Conservation (phyloP, 176 grass and related monocot genomes). For the Poa annua region DNA sequence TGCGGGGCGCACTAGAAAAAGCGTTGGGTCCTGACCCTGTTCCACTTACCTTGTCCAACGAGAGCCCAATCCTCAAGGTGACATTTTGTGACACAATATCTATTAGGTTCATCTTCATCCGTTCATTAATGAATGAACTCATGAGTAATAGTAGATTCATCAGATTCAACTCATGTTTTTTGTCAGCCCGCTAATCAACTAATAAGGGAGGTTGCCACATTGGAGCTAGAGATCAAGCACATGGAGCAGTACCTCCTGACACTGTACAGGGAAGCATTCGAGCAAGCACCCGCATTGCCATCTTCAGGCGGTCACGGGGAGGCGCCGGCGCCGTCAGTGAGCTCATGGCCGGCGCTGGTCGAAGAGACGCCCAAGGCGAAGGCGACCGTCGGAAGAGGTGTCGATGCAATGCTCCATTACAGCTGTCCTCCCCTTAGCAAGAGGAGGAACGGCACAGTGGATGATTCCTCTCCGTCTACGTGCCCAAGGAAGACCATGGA, state of each 20-base stretch:
- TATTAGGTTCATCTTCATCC: not conserved
- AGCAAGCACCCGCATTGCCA: constrained; percentile 45
- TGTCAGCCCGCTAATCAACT: constrained; percentile 81
- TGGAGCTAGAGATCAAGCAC: constrained; percentile 95
- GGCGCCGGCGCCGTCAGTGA: constrained; percentile 19
- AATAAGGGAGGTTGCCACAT: constrained; percentile 79
- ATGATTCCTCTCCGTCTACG: constrained; percentile 57
- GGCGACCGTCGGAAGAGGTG: constrained; percentile 21
- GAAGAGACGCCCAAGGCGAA: constrained; percentile 45
- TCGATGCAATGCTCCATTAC: constrained; percentile 40
- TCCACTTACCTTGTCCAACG: constrained; percentile 48
- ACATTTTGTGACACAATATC: not conserved
- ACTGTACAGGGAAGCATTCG: constrained; percentile 89
- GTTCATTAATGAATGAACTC: not conserved
- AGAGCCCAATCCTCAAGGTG: constrained; percentile 75
- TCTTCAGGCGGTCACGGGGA: constrained; percentile 27
- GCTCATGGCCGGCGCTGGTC: constrained; percentile 27
- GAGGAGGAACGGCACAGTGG: constrained; percentile 37
- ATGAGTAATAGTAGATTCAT: not conserved
- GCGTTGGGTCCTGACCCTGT: constrained; percentile 64
- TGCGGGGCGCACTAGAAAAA: constrained; percentile 79
- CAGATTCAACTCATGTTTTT: constrained; percentile 25
- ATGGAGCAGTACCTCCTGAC: constrained; percentile 84
- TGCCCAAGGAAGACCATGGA: constrained; percentile 50
- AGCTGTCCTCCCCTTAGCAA: constrained; percentile 36